Evolutionary conservation across 2,329 filamentous ascomycete genomes (phyloP).

Genomic region (Gaeumannomyces sp.): DNA sequence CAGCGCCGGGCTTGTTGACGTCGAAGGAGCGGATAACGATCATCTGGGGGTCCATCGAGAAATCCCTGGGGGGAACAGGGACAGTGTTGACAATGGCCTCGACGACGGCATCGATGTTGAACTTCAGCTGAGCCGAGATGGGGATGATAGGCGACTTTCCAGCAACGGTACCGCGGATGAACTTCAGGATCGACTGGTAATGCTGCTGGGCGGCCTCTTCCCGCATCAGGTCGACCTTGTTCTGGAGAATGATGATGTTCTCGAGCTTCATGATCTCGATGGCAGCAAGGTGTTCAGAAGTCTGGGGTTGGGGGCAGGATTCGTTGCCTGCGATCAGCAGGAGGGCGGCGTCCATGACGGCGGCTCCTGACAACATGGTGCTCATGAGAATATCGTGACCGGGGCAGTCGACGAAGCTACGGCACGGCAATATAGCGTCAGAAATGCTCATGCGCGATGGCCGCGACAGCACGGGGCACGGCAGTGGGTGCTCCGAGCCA

Average conservation of each 20-base stretch:
- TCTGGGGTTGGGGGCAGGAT: slow-evolving; percentile 96
- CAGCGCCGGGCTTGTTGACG: slow-evolving; percentile 98
- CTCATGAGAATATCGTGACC: slow-evolving; percentile 99
- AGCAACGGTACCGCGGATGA: slow-evolving; percentile 94
- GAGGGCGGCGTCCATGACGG: slow-evolving; percentile 98
- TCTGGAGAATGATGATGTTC: slow-evolving; percentile 99
- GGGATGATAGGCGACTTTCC: slow-evolving; percentile 94
- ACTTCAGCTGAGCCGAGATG: slow-evolving; percentile 95
- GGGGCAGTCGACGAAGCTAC: slow-evolving; percentile 92
- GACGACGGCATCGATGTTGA: slow-evolving; percentile 98
- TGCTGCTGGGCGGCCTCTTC: slow-evolving; percentile 91
- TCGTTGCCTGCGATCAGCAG: slow-evolving; percentile 97
- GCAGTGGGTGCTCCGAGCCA: slow-evolving; percentile 3
- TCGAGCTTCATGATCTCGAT: slow-evolving; percentile 99
- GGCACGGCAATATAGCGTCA: slow-evolving; percentile 10
- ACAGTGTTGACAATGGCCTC: slow-evolving; percentile 95
- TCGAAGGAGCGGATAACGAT: slow-evolving; percentile 99
- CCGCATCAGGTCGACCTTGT: slow-evolving; percentile 98
- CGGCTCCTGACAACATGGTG: slow-evolving; percentile 98
- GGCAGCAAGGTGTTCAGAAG: slow-evolving; percentile 94
- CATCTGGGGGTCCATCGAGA: slow-evolving; percentile 90
- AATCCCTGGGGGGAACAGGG: slow-evolving; percentile 85
- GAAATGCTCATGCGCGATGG: slow-evolving; percentile 19
- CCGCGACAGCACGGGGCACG: not conserved
- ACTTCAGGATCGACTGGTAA: slow-evolving; percentile 96